phyloP scores from a whole-genome alignment of 1,284 basidiomycete genomes.

The Cronartium quercuum region DNA sequence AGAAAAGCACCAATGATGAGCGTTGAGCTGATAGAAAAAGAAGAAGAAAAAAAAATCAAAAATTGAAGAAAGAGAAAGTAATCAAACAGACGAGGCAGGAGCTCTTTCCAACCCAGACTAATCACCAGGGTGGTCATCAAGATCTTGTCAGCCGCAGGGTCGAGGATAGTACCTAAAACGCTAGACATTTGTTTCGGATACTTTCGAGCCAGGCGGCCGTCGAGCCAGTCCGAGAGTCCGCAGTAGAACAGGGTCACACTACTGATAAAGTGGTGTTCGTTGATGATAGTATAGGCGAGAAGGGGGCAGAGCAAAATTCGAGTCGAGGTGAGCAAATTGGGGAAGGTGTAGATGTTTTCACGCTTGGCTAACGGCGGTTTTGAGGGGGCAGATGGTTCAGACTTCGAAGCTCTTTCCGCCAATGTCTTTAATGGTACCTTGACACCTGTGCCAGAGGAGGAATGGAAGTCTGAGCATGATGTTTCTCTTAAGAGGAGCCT shows the following conservation, averaged over 20 bases:
- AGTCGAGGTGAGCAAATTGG: slow-evolving; percentile 80
- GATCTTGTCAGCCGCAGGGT: slow-evolving; percentile 94
- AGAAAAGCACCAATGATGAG: background rate
- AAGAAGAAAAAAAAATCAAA: background rate
- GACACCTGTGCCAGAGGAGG: background rate
- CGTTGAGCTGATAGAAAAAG: background rate
- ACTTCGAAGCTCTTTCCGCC: background rate
- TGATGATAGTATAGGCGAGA: slow-evolving; percentile 83
- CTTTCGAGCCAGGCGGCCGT: slow-evolving; percentile 80
- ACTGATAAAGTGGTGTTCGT: slow-evolving; percentile 71
- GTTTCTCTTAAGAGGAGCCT: background rate
- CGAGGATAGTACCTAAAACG: slow-evolving; percentile 87
- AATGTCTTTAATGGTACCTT: background rate
- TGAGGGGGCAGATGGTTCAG: background rate
- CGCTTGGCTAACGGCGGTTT: background rate
- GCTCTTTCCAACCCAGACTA: slow-evolving; percentile 70
- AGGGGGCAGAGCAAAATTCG: slow-evolving; percentile 81
- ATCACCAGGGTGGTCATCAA: slow-evolving; percentile 91
- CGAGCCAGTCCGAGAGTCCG: slow-evolving; percentile 82
- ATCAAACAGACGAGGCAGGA: slow-evolving; percentile 65
- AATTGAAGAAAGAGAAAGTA: background rate
- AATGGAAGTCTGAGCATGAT: background rate
- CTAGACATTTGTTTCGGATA: slow-evolving; percentile 66
- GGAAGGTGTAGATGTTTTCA: slow-evolving; percentile 92
- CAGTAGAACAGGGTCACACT: slow-evolving; percentile 78